Base-by-base conservation (phyloP, 225 moss, liverwort and hornwort genomes). In the Physcomitrellopsis africana region DNA sequence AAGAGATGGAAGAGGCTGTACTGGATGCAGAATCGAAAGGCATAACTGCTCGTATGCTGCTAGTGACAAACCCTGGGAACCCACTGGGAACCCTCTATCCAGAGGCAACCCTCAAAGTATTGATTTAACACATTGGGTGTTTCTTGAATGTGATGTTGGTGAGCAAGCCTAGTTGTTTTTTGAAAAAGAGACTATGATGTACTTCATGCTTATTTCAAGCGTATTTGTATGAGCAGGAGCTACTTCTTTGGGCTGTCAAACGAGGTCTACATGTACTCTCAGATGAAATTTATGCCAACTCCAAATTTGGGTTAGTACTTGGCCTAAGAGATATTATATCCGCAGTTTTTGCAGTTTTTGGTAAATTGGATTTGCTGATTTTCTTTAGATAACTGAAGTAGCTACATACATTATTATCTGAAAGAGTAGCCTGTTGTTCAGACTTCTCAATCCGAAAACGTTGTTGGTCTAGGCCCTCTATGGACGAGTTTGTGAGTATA, bases 281-380 rank as follows among this genome's bases (percentile, higher is more conserved):
- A 24, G 97, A 97, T 85, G 94, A 97, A 87, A 97, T 97, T 45
- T 97, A 97, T 77, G 97, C 97, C 16, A 97, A 97, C 74, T 97
- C 97, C 45, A 97, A 97, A 61, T 97, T 97, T 77, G 97, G 96
- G 94, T 94, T 81, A 76, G 83, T 70, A 58, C 26, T 66, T 76
- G 26, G 32, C 18, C 22, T 63, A 49, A 0, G 20, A 44, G 37
- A 27, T 24, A 24, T 37, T 45, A 53, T 15, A 65, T 49, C 5
- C 23, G 13, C 24, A 44, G 7, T 62, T 68, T 24, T 24, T 24
- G 24, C 24, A 24, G 24, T 51, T 17, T 1, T 18, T 51, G 63
- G 44, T 19, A 11, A 17, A 43, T 58, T 32, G 64, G 9, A 32
- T 15, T 79, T 26, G 23, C 63, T 69, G 41, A 10, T 24, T 26